Evolutionary conservation across 106 monocot genomes (phyloP).

Genomic region (Dioscorea dumetorum): DNA sequence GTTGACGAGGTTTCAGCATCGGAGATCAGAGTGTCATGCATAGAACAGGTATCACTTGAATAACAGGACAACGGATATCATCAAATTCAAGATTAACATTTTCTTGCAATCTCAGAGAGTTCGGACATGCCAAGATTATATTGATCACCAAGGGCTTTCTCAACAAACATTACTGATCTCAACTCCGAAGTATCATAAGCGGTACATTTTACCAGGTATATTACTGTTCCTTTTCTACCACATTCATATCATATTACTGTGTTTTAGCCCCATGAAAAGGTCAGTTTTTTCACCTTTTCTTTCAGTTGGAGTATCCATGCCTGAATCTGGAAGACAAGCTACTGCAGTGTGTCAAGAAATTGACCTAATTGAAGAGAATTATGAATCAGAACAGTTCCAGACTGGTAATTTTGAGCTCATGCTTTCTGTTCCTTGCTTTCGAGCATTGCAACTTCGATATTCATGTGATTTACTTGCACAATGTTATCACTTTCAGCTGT

Average conservation of each 20-base stretch:
- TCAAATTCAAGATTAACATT: no score
- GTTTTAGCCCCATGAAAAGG: not conserved
- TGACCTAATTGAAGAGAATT: not conserved
- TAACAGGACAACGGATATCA: no score
- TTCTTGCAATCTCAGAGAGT: constrained; percentile 45
- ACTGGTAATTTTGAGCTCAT: not conserved
- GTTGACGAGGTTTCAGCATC: constrained; percentile 42
- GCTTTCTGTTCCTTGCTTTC: not conserved
- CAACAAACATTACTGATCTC: constrained; percentile 62
- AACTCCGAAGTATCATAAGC: constrained; percentile 77
- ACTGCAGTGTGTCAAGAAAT: not conserved
- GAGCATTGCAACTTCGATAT: not conserved
- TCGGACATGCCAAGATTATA: constrained; percentile 50
- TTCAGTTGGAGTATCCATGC: not conserved
- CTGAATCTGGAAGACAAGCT: not conserved
- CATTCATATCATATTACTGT: not conserved
- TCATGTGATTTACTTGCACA: not conserved
- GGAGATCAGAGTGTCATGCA: constrained; percentile 54
- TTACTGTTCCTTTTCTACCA: not conserved
- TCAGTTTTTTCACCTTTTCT: not conserved
- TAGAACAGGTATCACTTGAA: constrained; percentile 54
- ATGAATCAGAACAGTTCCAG: not conserved
- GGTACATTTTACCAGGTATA: constrained; percentile 67
- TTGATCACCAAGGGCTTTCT: constrained; percentile 53
- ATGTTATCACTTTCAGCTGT: not conserved